phyloP scores from a whole-genome alignment of 169 alveolate species.

The Miamiensis avidus region DNA sequence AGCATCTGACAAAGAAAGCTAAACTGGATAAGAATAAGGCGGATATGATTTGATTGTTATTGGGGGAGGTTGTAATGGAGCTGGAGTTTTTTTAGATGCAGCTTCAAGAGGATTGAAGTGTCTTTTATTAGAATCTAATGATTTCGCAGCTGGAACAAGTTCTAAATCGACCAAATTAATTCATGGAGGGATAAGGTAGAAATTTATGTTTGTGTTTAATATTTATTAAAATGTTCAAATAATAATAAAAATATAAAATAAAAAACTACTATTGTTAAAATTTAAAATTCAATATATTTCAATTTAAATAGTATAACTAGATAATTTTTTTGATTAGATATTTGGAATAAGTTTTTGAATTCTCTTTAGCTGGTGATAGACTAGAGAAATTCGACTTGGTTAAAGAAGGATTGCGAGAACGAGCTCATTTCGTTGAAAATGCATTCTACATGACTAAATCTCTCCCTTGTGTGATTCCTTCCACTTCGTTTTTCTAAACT shows the following conservation, averaged over 20 bases:
- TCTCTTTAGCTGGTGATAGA: conserved; percentile 45
- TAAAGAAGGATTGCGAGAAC: conserved; percentile 92
- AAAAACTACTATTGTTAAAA: not conserved
- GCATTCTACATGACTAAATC: conserved; percentile 90
- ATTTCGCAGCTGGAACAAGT: conserved; percentile 94
- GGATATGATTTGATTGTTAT: conserved; percentile 85
- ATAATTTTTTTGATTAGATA: not conserved
- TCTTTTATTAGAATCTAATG: conserved; percentile 90
- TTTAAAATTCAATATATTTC: too few relatives aligned
- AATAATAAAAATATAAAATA: not conserved
- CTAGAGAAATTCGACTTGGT: conserved; percentile 82
- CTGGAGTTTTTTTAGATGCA: conserved; percentile 90
- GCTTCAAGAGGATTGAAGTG: conserved; percentile 93
- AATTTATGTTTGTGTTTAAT: conserved; percentile 90
- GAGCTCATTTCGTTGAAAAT: conserved; percentile 87
- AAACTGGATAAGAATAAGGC: conserved; percentile 54
- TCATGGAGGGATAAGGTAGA: conserved; percentile 97
- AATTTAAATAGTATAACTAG: too few relatives aligned
- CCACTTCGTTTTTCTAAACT: conserved; percentile 83
- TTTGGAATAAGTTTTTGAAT: conserved; percentile 31
- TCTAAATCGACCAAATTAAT: conserved; percentile 92
- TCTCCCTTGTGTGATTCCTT: conserved; percentile 87
- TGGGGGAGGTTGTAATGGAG: conserved; percentile 93
- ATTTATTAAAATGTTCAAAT: conserved; percentile 6
- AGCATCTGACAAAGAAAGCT: conserved; percentile 60